phyloP scores from a whole-genome alignment of 352 stramenopile genomes.

The Blastocystis sp. region DNA sequence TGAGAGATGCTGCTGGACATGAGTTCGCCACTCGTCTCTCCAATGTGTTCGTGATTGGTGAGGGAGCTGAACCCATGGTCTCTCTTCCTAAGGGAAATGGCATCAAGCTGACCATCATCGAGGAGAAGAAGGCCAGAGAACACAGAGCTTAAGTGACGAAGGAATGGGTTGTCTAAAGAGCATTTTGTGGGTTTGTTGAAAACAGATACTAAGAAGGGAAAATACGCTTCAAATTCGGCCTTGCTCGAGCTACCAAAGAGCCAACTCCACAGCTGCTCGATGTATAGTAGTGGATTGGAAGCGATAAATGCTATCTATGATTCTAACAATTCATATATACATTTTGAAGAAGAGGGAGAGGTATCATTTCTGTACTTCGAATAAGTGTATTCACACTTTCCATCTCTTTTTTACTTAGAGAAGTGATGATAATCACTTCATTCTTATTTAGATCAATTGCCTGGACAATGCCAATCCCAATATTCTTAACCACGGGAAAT shows the following conservation, averaged over 20 bases:
- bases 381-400: constrained; percentile 8
- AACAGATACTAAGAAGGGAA: neutral
- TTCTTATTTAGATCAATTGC: neutral
- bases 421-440: neutral
- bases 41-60: too few relatives aligned
- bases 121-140: too few relatives aligned
- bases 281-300: neutral
- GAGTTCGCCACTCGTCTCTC: too few relatives aligned
- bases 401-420: neutral
- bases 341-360: neutral
- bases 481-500: neutral
- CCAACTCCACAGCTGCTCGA: neutral
- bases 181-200: neutral
- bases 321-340: neutral
- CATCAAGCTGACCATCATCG: too few relatives aligned
- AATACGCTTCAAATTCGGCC: neutral
- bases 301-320: neutral
- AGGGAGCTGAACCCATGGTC: too few relatives aligned
- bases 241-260: neutral
- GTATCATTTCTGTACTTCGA: neutral
- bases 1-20: too few relatives aligned
- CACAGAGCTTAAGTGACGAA: neutral
- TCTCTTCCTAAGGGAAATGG: too few relatives aligned
- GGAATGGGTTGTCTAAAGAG: neutral
- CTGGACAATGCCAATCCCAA: constrained; percentile 1